Conservation (phyloP, 1,284 basidiomycete genomes). For the Cutaneotrichosporon sp. region DNA sequence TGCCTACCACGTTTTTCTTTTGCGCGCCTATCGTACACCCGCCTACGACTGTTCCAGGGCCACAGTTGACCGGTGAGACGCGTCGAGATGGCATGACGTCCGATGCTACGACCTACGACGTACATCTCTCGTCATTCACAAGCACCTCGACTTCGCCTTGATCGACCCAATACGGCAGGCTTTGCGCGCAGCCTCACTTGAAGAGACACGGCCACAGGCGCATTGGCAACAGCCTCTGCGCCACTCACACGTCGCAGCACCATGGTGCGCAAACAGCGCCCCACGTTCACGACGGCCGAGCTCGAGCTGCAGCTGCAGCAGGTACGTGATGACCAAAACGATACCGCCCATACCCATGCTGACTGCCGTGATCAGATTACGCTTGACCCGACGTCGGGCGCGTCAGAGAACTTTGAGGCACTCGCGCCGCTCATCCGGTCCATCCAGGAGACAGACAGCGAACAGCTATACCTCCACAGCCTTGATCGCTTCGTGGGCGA, state of each 20-base stretch:
- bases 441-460: conserved; percentile 82
- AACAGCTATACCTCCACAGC: conserved; percentile 83
- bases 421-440: conserved; percentile 88
- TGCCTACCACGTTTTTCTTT: too few relatives aligned
- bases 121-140: too few relatives aligned
- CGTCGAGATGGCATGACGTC: too few relatives aligned
- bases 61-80: too few relatives aligned
- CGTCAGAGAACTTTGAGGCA: conserved; percentile 77
- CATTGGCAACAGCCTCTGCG: too few relatives aligned
- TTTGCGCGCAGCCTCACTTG: too few relatives aligned
- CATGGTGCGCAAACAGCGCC: conserved; percentile 41
- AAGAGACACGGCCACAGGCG: too few relatives aligned
- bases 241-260: conserved; percentile 2
- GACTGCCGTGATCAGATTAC: conserved; percentile 32
- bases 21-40: too few relatives aligned
- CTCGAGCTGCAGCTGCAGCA: conserved; percentile 48
- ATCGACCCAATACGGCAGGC: too few relatives aligned
- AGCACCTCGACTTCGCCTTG: too few relatives aligned
- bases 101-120: too few relatives aligned
- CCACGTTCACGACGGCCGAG: conserved; percentile 45
- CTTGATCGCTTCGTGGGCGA: conserved; percentile 80
- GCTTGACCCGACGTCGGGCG: conserved; percentile 37
- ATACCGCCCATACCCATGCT: neutral
- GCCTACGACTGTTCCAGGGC: too few relatives aligned
- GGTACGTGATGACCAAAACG: conserved; percentile 20